Conservation (phyloP, 768 basidiomycete genomes). For the Suillus paluster region DNA sequence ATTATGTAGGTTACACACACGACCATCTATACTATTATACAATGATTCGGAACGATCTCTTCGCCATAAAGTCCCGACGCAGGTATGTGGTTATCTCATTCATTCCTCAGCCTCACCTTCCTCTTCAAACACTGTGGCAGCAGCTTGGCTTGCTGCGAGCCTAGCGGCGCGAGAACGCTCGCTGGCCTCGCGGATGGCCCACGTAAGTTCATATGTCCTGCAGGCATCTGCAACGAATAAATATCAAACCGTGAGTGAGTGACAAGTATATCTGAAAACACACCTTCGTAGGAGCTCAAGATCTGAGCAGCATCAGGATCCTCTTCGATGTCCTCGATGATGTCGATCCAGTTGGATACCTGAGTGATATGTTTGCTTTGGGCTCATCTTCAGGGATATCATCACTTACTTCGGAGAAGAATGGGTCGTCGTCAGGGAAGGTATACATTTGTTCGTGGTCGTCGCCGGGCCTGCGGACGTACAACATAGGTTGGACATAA, state of each 20-base stretch:
- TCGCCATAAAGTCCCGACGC: background rate
- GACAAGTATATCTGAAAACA: background rate
- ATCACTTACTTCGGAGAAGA: conserved; percentile 79
- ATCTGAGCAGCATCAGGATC: conserved; percentile 81
- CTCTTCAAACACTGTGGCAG: conserved; percentile 29
- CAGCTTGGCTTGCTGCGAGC: conserved; percentile 40
- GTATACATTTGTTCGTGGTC: conserved; percentile 71
- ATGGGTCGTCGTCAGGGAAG: conserved; percentile 87
- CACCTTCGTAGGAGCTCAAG: conserved; percentile 85
- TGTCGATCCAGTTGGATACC: conserved; percentile 86
- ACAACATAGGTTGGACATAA: conserved; percentile 89
- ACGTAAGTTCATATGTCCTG: conserved; percentile 88
- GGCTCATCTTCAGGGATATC: background rate
- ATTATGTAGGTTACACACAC: background rate
- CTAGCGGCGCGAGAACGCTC: conserved; percentile 63
- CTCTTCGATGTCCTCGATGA: conserved; percentile 88
- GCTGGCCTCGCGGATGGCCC: conserved; percentile 86
- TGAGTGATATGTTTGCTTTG: conserved; percentile 15
- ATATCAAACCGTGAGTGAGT: conserved; percentile 7
- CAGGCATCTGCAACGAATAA: conserved; percentile 65
- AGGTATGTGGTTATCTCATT: background rate
- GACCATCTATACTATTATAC: conserved; percentile 5
- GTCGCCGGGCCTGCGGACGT: conserved; percentile 83
- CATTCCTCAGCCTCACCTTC: conserved; percentile 28
- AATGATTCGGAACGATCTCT: background rate